Percentiles rank a stretch among this genome's conserved stretches.
phyloP scores from a whole-genome alignment of 345 rosid genomes.

The Hibiscus syriacus region DNA sequence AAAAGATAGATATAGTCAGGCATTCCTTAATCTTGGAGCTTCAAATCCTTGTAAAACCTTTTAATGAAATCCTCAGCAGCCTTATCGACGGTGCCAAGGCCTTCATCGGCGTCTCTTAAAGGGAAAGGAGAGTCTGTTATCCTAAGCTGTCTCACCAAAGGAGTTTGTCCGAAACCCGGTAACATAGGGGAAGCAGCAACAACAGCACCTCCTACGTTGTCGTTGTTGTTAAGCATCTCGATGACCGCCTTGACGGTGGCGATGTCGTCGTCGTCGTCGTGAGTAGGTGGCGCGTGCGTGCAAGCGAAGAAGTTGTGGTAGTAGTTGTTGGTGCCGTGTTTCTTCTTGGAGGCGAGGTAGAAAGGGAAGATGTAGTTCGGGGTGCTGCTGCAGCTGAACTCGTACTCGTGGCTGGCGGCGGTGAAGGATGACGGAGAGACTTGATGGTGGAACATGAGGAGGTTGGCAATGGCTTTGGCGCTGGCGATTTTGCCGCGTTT shows the following conservation, averaged over 20 bases:
- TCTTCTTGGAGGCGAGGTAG: constrained; percentile 27
- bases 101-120: constrained; percentile 45
- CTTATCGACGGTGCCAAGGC: constrained; percentile 47
- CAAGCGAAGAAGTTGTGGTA: constrained; percentile 44
- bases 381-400: constrained; percentile 93
- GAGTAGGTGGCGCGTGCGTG: constrained; percentile 52
- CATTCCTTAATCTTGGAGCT: constrained; percentile 33
- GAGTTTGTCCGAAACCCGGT: constrained; percentile 81
- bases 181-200: constrained; percentile 40
- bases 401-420: constrained; percentile 36
- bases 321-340: constrained; percentile 15
- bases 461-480: constrained; percentile 42
- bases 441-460: constrained; percentile 53
- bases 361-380: constrained; percentile 50
- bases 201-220: constrained; percentile 19
- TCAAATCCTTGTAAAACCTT: constrained; percentile 64
- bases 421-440: constrained; percentile 13
- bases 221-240: constrained; percentile 45
- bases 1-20: neutral
- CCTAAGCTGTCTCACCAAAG: constrained; percentile 67
- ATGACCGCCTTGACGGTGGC: constrained; percentile 40
- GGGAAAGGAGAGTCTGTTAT: constrained; percentile 96
- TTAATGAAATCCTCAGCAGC: constrained; percentile 79
- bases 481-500: constrained; percentile 76
- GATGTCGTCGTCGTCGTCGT: constrained; percentile 38